A percentile compares a stretch with the other conserved stretches of the same genome.
Evolutionary conservation across 73 alveolate genomes (phyloP).

Genomic region (Urostyla sp.): DNA sequence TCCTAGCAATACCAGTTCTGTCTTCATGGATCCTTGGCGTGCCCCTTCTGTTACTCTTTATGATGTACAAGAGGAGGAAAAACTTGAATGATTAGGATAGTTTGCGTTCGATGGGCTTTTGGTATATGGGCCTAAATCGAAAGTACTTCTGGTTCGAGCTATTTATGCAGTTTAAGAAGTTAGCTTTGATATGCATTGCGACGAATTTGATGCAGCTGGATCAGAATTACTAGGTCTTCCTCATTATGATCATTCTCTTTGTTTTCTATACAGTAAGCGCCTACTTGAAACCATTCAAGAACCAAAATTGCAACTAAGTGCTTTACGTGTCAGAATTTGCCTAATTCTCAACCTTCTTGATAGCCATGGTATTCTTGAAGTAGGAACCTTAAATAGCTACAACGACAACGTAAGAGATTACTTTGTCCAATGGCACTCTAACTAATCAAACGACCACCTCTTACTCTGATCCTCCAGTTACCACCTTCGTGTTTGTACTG

Average conservation of each 20-base stretch:
- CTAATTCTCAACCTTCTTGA: slow-evolving; percentile 14
- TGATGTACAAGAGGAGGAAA: slow-evolving; percentile 4
- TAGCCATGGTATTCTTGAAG: slow-evolving; percentile 30
- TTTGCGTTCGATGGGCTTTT: slow-evolving; percentile 17
- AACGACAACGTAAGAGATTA: too few species aligned
- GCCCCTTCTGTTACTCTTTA: background rate
- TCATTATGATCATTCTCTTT: slow-evolving; percentile 26
- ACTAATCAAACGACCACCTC: too few species aligned
- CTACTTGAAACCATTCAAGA: slow-evolving; percentile 7
- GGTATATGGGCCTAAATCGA: slow-evolving; percentile 34
- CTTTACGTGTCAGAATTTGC: slow-evolving; percentile 33
- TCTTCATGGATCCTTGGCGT: slow-evolving; percentile 26
- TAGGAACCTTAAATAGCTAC: background rate
- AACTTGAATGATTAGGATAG: slow-evolving; percentile 19
- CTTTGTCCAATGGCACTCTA: too few species aligned
- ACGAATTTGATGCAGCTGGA: slow-evolving; percentile 36
- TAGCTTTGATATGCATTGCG: slow-evolving; percentile 29
- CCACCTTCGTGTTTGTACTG: slow-evolving; percentile 11
- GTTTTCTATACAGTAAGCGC: slow-evolving; percentile 11
- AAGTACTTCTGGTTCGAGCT: slow-evolving; percentile 19
- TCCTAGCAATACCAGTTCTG: slow-evolving; percentile 33
- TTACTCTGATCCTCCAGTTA: too few species aligned
- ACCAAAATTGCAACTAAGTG: slow-evolving; percentile 3
- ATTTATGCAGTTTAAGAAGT: slow-evolving; percentile 10
- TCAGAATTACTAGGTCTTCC: slow-evolving; percentile 17